Conservation (phyloP, 768 basidiomycete species). For the Clavulina sp. region DNA sequence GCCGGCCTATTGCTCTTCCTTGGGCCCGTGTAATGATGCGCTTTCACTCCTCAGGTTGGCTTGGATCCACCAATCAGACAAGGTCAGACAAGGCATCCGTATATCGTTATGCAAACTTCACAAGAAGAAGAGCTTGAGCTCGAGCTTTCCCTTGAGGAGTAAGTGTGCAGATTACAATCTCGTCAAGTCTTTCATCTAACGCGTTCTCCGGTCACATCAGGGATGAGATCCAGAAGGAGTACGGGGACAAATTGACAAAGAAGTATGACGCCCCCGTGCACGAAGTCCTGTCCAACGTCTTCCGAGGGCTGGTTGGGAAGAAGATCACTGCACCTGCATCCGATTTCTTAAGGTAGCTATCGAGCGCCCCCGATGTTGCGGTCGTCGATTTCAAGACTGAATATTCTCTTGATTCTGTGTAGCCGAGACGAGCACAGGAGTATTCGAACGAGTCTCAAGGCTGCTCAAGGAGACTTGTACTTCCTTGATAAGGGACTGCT, state of each 20-base stretch:
- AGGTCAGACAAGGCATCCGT: constrained; percentile 95
- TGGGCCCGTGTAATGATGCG: background rate
- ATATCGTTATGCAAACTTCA: constrained; percentile 96
- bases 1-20: background rate
- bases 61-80: constrained; percentile 88
- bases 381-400: background rate
- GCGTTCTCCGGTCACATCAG: constrained; percentile 22
- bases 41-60: constrained; percentile 40
- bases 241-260: constrained; percentile 63
- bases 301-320: constrained; percentile 78
- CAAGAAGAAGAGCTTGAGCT: constrained; percentile 94
- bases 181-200: background rate
- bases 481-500: constrained; percentile 95
- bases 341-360: constrained; percentile 2
- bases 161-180: constrained; percentile 19
- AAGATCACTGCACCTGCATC: constrained; percentile 56
- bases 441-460: constrained; percentile 97
- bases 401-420: background rate
- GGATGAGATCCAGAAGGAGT: constrained; percentile 53
- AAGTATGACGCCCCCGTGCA: constrained; percentile 91
- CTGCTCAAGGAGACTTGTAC: constrained; percentile 91
- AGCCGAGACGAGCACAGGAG: constrained; percentile 83
- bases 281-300: constrained; percentile 85
- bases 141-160: constrained; percentile 87
- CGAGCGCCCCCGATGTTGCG: background rate